Evolutionary conservation across 768 basidiomycete species (phyloP).

Genomic region (Boletus rex-veris): DNA sequence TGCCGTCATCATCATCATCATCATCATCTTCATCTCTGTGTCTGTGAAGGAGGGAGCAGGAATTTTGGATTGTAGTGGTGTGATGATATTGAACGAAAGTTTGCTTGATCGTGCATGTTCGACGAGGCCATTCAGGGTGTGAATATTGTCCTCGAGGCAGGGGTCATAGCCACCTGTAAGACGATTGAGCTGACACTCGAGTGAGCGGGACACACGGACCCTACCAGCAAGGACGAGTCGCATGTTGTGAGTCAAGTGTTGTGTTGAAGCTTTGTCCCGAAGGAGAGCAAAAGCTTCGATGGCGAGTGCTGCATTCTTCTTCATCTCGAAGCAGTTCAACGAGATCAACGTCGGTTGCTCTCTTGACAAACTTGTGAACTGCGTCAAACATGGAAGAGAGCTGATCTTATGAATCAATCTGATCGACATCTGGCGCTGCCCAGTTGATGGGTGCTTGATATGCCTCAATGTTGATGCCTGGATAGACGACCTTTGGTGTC

Average conservation of each 20-base stretch:
- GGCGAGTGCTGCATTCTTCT: constrained; percentile 88
- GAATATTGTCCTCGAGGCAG: too few relatives aligned
- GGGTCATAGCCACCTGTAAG: constrained; percentile 80
- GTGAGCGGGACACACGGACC: constrained; percentile 1
- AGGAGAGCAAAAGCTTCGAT: constrained; percentile 71
- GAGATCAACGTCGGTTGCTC: constrained; percentile 72
- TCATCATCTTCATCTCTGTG: too few relatives aligned
- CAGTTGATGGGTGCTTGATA: constrained; percentile 57
- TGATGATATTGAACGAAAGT: constrained; percentile 58
- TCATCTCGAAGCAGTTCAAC: constrained; percentile 92
- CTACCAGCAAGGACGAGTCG: constrained; percentile 80
- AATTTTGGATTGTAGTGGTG: too few relatives aligned
- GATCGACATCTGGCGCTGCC: too few relatives aligned
- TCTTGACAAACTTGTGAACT: constrained; percentile 37
- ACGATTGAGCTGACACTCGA: not conserved
- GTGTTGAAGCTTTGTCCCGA: constrained; percentile 25
- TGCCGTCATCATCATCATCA: not conserved
- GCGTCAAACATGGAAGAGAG: too few relatives aligned
- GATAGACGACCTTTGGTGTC: constrained; percentile 82
- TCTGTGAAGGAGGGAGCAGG: too few relatives aligned
- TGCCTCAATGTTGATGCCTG: constrained; percentile 81
- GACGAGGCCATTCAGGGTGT: constrained; percentile 53
- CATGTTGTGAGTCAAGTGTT: constrained; percentile 32
- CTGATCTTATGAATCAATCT: too few relatives aligned
- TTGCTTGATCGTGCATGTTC: constrained; percentile 49